phyloP scores from a whole-genome alignment of 306 rosid genomes.

The Cucurbita maxima region DNA sequence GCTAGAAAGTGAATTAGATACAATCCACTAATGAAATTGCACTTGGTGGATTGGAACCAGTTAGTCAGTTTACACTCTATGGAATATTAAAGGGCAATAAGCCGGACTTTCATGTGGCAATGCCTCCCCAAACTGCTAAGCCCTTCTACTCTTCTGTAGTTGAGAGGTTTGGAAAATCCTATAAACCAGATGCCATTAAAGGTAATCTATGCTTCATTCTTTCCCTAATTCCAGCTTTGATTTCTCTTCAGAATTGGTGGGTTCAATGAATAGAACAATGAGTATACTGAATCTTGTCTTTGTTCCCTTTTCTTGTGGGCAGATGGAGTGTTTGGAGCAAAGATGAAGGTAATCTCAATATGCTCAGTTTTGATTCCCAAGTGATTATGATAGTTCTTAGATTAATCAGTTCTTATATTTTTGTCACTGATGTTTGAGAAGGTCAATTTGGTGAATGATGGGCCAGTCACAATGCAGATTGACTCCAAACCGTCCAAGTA shows the following conservation, averaged over 20 bases:
- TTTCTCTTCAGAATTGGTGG: not conserved
- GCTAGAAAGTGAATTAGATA: not conserved
- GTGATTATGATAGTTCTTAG: not conserved
- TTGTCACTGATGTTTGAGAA: constrained; percentile 14
- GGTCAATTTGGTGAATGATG: constrained; percentile 85
- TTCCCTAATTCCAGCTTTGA: not conserved
- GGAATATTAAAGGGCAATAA: constrained; percentile 84
- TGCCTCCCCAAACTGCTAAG: constrained; percentile 70
- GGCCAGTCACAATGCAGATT: constrained; percentile 93
- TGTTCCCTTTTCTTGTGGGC: constrained; percentile 1
- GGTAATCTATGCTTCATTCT: constrained; percentile 27
- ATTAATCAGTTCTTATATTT: constrained; percentile 2
- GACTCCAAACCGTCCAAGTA: constrained; percentile 69
- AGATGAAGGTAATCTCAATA: constrained; percentile 62
- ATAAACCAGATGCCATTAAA: constrained; percentile 45
- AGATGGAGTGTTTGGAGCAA: constrained; percentile 96
- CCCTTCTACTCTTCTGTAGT: constrained; percentile 71
- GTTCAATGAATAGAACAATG: not conserved
- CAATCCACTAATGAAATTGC: not conserved
- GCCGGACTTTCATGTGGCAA: constrained; percentile 90
- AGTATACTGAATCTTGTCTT: not conserved
- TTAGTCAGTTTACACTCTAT: constrained; percentile 83
- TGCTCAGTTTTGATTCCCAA: not conserved
- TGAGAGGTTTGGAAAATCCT: constrained; percentile 48
- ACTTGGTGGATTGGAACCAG: constrained; percentile 26